A percentile compares a stretch with the other conserved stretches of the same genome.
Evolutionary conservation across 306 rosid species (phyloP).

Genomic region (Lathyrus tuberosus): DNA sequence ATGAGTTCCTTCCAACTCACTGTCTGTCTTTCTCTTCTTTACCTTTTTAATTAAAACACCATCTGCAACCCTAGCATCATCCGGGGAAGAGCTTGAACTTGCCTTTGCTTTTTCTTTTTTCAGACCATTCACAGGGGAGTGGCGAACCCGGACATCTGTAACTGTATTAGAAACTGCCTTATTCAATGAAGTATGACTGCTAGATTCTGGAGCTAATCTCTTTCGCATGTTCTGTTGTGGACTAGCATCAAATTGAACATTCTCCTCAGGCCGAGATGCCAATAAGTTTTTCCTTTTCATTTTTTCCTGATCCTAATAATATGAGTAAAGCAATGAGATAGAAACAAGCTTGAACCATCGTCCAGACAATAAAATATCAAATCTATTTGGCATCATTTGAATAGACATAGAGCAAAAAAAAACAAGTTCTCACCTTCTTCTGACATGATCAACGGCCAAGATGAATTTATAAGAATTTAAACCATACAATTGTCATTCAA

Average conservation of each 20-base stretch:
- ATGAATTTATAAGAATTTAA: background rate
- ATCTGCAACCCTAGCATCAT: slow-evolving; percentile 60
- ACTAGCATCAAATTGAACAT: slow-evolving; percentile 51
- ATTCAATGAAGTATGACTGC: slow-evolving; percentile 51
- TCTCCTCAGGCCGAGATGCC: slow-evolving; percentile 59
- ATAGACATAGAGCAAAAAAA: slow-evolving; percentile 10
- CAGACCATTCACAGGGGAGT: slow-evolving; percentile 47
- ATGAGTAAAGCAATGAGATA: slow-evolving; percentile 32
- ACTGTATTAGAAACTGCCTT: slow-evolving; percentile 53
- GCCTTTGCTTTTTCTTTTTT: slow-evolving; percentile 76
- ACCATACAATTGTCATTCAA: background rate
- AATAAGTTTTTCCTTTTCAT: slow-evolving; percentile 70
- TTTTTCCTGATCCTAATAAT: slow-evolving; percentile 71
- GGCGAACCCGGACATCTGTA: slow-evolving; percentile 48
- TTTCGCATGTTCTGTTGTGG: slow-evolving; percentile 63
- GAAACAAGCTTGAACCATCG: slow-evolving; percentile 12
- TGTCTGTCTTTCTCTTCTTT: slow-evolving; percentile 72
- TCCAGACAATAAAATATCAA: slow-evolving; percentile 15
- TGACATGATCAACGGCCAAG: background rate
- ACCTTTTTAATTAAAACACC: slow-evolving; percentile 55
- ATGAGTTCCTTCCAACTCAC: slow-evolving; percentile 56
- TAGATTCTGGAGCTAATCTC: slow-evolving; percentile 59
- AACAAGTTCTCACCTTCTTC: background rate
- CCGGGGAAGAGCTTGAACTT: slow-evolving; percentile 54
- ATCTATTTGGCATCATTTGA: slow-evolving; percentile 24